Base-by-base conservation (phyloP, 345 rosid species). In the Boechera stricta region DNA sequence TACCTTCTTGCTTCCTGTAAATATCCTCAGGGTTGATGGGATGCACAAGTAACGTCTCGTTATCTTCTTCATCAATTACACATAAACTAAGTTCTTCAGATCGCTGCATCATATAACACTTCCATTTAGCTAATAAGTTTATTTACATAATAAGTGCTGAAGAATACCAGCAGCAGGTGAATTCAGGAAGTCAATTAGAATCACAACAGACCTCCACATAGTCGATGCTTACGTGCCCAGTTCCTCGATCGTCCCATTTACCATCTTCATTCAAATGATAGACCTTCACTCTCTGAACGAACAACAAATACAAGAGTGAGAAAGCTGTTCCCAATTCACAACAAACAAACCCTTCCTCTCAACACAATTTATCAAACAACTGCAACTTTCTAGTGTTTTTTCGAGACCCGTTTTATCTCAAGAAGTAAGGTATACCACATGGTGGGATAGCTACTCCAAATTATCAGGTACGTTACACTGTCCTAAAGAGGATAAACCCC, bases 201-300 rank as follows among this genome's bases (percentile, higher is more conserved):
- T 48, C 49, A 48, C 49, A 76, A 81, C 87, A 78, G 31, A 93
- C 99, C 97, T 96, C 98, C 84, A 87, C 31, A 82, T 81, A 93
- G 79, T 96, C 98, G 49, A 96, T 91, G 55, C 87, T 82, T 16
- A 91, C 97, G 75, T 96, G 93, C 77, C 99, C 99, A 39, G 99
- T 96, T 71, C 99, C 99, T 79, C 89, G 99, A 77, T 96, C 97
- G 80, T 93, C 99, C 98, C 99, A 96, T 84, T 91, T 96, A 66
- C 98, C 98, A 84, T 91, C 91, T 47, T 90, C 96, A 57, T 80
- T 90, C 70, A 96, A 79, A 76, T 93, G 97, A 74, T 96, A 96
- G 28, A 96, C 92, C 83, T 96, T 96, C 78, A 96, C 97, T 49
- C 99, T 88, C 98, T 96, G 87, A 75, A 63, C 53, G 87, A 75